Evolutionary conservation across 768 basidiomycete genomes (phyloP), one percentile per base, ranked within the genome.

Genomic region (Russula sp.): DNA sequence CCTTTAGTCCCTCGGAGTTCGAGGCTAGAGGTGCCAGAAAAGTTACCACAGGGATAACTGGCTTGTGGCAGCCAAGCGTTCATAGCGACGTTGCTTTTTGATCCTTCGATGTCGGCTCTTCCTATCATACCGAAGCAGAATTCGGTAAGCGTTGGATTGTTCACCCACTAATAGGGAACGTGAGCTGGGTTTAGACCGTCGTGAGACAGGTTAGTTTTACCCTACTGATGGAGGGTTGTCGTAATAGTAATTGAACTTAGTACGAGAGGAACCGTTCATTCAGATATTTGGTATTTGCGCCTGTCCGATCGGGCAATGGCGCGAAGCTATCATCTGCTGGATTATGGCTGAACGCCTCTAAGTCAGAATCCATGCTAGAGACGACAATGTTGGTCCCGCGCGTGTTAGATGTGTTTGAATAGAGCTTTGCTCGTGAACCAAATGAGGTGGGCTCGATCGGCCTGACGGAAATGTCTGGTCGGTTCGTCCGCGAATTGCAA

Each of bases 131-230:
- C 80, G 82, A 86, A 85, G 84, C 84, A 85, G 83, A 85, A 85
- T 84, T 85, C 82, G 81, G 83, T 84, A 85, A 85, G 83, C 81
- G 82, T 85, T 85, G 84, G 84, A 86, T 85, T 85, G 84, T 86
- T 86, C 85, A 86, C 84, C 84, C 84, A 82, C 80, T 80, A 84
- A 85, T 85, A 86, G 84, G 85, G 83, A 86, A 84, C 80, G 81
- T 85, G 84, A 85, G 84, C 84, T 86, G 84, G 84, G 84, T 86
- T 86, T 86, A 86, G 85, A 86, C 85, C 83, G 81, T 87, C 82
- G 83, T 86, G 85, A 86, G 86, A 87, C 84, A 87, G 86, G 84
- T 87, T 87, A 87, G 84, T 87, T 87, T 86, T 87, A 87, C 85
- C 84, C 84, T 87, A 85, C 84, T 86, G 84, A 85, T 86, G 85